A percentile compares a stretch with the other conserved stretches of the same genome.
phyloP scores from a whole-genome alignment of 106 monocot species.

The Posidonia australis region DNA sequence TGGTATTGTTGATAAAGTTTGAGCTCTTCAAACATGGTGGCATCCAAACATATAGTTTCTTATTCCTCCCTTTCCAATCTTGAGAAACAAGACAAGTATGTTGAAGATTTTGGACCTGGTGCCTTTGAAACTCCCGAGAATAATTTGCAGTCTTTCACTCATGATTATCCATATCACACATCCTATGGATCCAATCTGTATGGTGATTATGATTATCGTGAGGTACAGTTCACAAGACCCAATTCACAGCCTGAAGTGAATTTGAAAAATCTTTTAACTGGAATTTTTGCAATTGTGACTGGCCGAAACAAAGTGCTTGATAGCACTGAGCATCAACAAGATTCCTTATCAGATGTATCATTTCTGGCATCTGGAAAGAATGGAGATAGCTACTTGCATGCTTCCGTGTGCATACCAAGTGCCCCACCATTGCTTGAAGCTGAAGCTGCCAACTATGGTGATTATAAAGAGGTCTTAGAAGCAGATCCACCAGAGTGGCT shows the following conservation, averaged over 20 bases:
- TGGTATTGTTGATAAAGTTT: neutral
- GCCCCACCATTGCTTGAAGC: constrained; percentile 64
- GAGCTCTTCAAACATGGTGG: constrained; percentile 5
- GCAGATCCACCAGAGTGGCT: constrained; percentile 95
- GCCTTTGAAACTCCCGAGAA: constrained; percentile 15
- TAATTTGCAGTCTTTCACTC: neutral
- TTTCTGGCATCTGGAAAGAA: constrained; percentile 52
- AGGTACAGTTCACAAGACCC: constrained; percentile 8
- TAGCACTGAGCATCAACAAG: constrained; percentile 16
- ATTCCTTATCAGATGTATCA: constrained; percentile 31
- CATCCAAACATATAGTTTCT: constrained; percentile 19
- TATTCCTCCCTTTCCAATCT: constrained; percentile 26
- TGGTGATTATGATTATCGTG: constrained; percentile 25
- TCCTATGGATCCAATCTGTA: constrained; percentile 10
- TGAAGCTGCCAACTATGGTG: constrained; percentile 37
- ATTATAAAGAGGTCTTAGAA: constrained; percentile 50
- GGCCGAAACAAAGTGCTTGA: constrained; percentile 30
- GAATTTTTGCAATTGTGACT: constrained; percentile 54
- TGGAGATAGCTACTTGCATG: constrained; percentile 56
- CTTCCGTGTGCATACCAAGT: constrained; percentile 87
- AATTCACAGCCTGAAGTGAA: constrained; percentile 52
- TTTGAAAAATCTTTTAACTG: constrained; percentile 62
- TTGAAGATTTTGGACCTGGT: constrained; percentile 11
- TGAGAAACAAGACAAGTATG: constrained; percentile 5
- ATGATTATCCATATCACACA: constrained; percentile 4